phyloP scores from a whole-genome alignment of 2,329 filamentous ascomycete species.

The Ophiostoma quercus region DNA sequence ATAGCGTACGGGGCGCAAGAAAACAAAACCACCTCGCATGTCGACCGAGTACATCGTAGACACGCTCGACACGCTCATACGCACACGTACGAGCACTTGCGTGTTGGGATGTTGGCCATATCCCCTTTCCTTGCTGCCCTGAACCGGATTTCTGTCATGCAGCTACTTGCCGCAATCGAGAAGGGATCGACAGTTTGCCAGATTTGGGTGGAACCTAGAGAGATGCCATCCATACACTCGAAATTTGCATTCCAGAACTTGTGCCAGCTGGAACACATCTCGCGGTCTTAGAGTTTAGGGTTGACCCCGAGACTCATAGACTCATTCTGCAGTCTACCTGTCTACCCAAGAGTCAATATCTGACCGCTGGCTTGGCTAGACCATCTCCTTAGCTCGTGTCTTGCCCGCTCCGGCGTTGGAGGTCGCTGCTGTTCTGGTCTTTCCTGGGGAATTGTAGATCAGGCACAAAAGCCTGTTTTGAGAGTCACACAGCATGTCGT shows the following conservation, averaged over 20 bases:
- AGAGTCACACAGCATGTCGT: conserved; percentile 17
- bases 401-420: background rate
- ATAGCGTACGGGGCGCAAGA: background rate
- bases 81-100: no score
- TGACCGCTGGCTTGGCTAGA: background rate
- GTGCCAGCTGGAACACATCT: background rate
- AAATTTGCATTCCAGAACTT: conserved; percentile 1
- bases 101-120: background rate
- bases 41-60: background rate
- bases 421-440: background rate
- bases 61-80: background rate
- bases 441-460: conserved; percentile 8
- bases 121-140: conserved; percentile 1
- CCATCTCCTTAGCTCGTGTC: background rate
- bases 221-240: background rate
- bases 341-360: background rate
- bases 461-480: conserved; percentile 17
- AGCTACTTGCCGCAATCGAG: conserved; percentile 4
- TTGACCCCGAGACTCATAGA: conserved; percentile 4
- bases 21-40: no score
- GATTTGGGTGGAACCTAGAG: conserved; percentile 7
- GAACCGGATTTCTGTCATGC: conserved; percentile 10
- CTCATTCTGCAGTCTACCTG: background rate
- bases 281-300: background rate
- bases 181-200: background rate